Base-by-base conservation (phyloP, 129 eudicot species). In the Escallonia herrerae region DNA sequence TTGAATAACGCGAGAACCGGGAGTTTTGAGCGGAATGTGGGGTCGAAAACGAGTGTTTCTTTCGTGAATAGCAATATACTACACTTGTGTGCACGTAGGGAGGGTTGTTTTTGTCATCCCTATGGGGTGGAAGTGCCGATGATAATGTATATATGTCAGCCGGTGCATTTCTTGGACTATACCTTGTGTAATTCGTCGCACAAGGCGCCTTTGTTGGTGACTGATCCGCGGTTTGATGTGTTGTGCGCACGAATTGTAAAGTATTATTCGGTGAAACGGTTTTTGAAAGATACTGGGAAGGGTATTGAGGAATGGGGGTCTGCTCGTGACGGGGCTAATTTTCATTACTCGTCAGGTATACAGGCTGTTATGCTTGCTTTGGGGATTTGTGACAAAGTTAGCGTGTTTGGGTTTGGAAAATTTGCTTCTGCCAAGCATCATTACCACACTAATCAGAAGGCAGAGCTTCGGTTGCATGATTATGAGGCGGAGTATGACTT, bases 281-380 rank as follows among this genome's bases (percentile, higher is more conserved):
- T 86, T 60, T 64, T 79, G n/a, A 80, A 74, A 68, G 67, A 22
- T 6, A 72, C 77, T 0, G 78, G 79, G 66, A 86, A 84, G 79
- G 69, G 78, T 15, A 46, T 84, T 3, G 82, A 73, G 7, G 64
- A 74, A n/a, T 94, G 99, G 99, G 83, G 61, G 13, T 57, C 70
- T 49, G 79, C 86, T 6, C 97, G 89, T 44, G 99, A 84, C 4
- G 95, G 95, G 10, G 51, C 80, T 13, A 70, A 63, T 42, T 94
- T 94, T 61, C 99, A 94, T 73, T 89, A 89, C 76, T 94, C 99
- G 9, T 94, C 99, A 3, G 99, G 99, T 49, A 89, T 94, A 97
- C 99, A 94, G 74, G 99, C 99, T 3, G 86, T 94, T 52, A 84
- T 89, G 95, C 71, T 89, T 41, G 95, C 95, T 9, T 11, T 94